Percentiles rank a stretch among this genome's conserved stretches.
These are phyloP conservation scores for Kalaharituber pfeilii DNA, from an alignment of 2,329 filamentous ascomycete species.

Conservation along the genomic window DNA sequence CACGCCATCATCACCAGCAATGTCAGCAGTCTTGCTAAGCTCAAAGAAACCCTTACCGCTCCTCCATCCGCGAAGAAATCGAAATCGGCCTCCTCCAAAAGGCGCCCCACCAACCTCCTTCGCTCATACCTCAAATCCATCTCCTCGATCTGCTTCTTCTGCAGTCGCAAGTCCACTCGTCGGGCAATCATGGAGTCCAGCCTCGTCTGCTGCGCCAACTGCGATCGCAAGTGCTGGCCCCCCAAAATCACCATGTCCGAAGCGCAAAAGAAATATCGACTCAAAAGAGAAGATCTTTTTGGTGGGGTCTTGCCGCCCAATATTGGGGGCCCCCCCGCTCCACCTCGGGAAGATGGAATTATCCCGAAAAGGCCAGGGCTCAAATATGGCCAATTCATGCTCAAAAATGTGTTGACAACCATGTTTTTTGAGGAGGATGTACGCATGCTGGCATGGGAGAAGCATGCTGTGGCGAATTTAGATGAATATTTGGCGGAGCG, in stretches of 20 bases:
- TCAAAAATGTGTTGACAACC: constrained; percentile 9
- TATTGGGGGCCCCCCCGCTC: no score
- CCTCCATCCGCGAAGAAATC: no score
- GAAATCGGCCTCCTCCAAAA: no score
- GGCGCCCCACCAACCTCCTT: constrained; percentile 3
- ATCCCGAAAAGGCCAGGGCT: constrained; percentile 4
- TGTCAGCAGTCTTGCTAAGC: no score
- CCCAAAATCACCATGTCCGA: constrained; percentile 14
- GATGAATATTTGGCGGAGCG: constrained; percentile 5
- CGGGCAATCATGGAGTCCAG: constrained; percentile 6
- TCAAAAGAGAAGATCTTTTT: not conserved
- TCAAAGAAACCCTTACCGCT: no score
- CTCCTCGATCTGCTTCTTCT: constrained; percentile 7
- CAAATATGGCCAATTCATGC: constrained; percentile 8
- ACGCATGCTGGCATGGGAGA: constrained; percentile 8
- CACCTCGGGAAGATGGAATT: not conserved
- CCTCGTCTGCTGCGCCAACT: constrained; percentile 11
- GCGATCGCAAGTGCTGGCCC: constrained; percentile 8
- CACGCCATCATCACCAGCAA: constrained; percentile 6
- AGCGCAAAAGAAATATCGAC: constrained; percentile 8
- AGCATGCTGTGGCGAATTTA: constrained; percentile 7
- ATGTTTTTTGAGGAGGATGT: constrained; percentile 13
- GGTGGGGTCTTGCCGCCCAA: not conserved
- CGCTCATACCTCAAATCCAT: constrained; percentile 2
- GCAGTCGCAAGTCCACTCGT: constrained; percentile 5